Base-by-base conservation (phyloP, 2,329 filamentous ascomycete genomes). In the Cladosporium phlei region DNA sequence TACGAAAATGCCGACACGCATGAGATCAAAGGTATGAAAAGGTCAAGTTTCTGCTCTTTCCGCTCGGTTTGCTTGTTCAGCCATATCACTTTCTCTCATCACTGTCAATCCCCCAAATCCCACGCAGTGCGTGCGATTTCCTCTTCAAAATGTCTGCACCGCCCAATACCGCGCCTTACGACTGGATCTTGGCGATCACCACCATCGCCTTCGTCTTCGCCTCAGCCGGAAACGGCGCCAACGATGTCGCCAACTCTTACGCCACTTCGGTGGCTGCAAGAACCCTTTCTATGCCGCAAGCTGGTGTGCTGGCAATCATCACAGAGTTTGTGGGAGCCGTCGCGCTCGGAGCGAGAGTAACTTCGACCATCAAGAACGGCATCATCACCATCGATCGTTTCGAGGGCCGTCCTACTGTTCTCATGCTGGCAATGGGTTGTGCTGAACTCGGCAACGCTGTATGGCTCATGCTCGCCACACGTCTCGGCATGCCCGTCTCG, bases 191-290 rank as follows among this genome's bases (percentile, higher is more conserved):
- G 51, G 79, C 77, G 53, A 72, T 82, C 38, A 77, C 75, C 48
- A 71, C 82, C 46, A 82, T 83, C 60, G 77, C 79, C 48, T 79
- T 79, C 59, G 73, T 82, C 25, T 78, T 81, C 38, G 33, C 39
- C 57, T 78, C 79, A 30, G 83, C 77, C 75, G 82, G 80, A 55
- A 81, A 80, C 52, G 78, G 76, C 68, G 68, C 69, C 53, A 71
- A 72, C 57, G 72, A 75, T 73, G 72, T 75, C 49, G 72, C 73
- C 61, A 77, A 76, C 57, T 68, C 71, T 0, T 77, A 75, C 56
- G 74, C 74, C 24, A 73, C 70, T 11, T 72, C 69, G 0, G 70
- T 76, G 28, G 72, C 72, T 11, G 73, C 74, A 4, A 63, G 67
- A 14, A 74, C 73, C 14, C 64, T 77, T 49, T 73, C 69, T 22